Evolutionary conservation across 768 basidiomycete species (phyloP).

Genomic region (Neoboletus magnificus): DNA sequence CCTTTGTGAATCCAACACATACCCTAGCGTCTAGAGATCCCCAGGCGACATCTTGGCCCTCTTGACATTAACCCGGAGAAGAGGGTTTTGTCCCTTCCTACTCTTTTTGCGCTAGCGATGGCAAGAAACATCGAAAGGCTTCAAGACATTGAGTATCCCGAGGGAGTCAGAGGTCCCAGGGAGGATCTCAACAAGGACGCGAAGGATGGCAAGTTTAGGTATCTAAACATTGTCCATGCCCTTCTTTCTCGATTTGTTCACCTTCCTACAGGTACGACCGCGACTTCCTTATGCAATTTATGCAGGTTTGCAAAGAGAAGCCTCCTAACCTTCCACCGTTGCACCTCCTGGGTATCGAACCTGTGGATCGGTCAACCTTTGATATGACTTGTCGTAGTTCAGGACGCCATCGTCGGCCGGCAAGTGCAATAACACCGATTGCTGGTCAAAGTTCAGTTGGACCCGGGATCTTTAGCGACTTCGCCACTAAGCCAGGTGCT

Average conservation of each 20-base stretch:
- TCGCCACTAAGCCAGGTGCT: slow-evolving; percentile 31
- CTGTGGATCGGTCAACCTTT: slow-evolving; percentile 53
- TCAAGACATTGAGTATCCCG: slow-evolving; percentile 72
- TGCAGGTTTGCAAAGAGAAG: slow-evolving; percentile 91
- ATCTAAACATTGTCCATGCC: slow-evolving; percentile 3
- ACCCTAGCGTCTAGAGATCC: slow-evolving; percentile 39
- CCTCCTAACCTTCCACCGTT: slow-evolving; percentile 87
- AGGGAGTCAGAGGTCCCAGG: slow-evolving; percentile 76
- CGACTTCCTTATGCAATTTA: slow-evolving; percentile 96
- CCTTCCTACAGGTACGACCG: slow-evolving; percentile 78
- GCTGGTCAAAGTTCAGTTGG: slow-evolving; percentile 49
- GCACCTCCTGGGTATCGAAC: slow-evolving; percentile 88
- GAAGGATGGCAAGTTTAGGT: slow-evolving; percentile 89
- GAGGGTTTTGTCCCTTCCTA: slow-evolving; percentile 31
- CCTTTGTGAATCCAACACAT: too few relatives aligned
- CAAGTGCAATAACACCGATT: slow-evolving; percentile 40
- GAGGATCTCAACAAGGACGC: slow-evolving; percentile 82
- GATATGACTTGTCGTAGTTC: slow-evolving; percentile 60
- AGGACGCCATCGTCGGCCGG: slow-evolving; percentile 52
- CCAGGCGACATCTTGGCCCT: slow-evolving; percentile 59
- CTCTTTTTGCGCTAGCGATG: slow-evolving; percentile 65
- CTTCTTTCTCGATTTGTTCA: slow-evolving; percentile 5
- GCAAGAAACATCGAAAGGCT: slow-evolving; percentile 87
- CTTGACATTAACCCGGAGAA: slow-evolving; percentile 64
- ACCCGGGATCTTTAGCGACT: slow-evolving; percentile 37